phyloP scores from a whole-genome alignment of 805 yeast species.

The Torulaspora indica region DNA sequence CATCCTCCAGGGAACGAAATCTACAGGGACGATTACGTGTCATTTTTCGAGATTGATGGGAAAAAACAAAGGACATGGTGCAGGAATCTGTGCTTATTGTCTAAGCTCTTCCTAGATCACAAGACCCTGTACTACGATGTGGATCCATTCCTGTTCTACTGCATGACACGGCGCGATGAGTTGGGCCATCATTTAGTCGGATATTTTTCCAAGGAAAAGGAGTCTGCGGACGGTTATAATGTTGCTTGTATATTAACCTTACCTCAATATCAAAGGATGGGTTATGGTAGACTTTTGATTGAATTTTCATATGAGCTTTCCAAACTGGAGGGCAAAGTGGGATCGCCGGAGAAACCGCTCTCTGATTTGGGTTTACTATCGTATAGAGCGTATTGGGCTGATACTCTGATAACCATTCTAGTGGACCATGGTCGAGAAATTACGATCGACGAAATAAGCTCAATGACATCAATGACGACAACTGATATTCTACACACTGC shows the following conservation, averaged over 20 bases:
- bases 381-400: constrained; percentile 96
- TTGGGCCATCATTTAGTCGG: constrained; percentile 96
- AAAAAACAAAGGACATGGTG: constrained; percentile 96
- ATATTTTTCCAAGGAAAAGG: constrained; percentile 94
- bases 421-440: constrained; percentile 62
- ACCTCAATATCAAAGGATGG: constrained; percentile 95
- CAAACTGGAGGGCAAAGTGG: constrained; percentile 80
- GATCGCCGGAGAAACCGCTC: constrained; percentile 96
- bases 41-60: constrained; percentile 97
- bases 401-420: constrained; percentile 68
- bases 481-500: constrained; percentile 92
- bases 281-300: constrained; percentile 86
- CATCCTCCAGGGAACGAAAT: constrained; percentile 99
- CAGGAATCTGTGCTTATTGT: constrained; percentile 84
- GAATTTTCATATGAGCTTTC: constrained; percentile 92
- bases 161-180: constrained; percentile 88
- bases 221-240: constrained; percentile 89
- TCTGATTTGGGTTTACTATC: constrained; percentile 91
- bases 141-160: constrained; percentile 92
- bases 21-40: constrained; percentile 85
- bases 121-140: constrained; percentile 96
- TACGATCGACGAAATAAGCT: constrained; percentile 86
- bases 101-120: constrained; percentile 89
- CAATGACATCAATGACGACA: constrained; percentile 89
- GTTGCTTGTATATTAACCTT: constrained; percentile 95